phyloP scores from a whole-genome alignment of 352 stramenopile species.

The Globisporangium sylvaticum region DNA sequence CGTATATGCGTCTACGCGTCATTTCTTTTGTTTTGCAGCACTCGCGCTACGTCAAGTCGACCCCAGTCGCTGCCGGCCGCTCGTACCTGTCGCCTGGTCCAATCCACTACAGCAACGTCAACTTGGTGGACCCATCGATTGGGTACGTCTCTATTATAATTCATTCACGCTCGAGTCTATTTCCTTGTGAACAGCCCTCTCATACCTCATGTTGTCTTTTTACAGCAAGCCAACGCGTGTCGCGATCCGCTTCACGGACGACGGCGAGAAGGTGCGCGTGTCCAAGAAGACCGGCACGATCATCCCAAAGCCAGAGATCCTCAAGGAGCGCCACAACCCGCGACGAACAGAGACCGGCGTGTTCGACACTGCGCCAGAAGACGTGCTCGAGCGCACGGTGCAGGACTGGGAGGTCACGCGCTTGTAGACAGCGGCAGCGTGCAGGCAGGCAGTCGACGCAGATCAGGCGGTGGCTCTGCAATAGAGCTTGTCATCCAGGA shows the following conservation, averaged over 20 bases:
- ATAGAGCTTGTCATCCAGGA: neutral
- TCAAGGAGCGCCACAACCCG: slow-evolving; percentile 85
- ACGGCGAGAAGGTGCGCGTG: slow-evolving; percentile 93
- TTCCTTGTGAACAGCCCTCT: neutral
- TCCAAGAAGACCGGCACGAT: slow-evolving; percentile 94
- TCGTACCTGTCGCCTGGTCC: slow-evolving; percentile 79
- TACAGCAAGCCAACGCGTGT: slow-evolving; percentile 69
- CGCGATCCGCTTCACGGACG: slow-evolving; percentile 83
- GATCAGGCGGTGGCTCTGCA: neutral
- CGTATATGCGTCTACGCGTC: neutral
- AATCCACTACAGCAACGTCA: slow-evolving; percentile 88
- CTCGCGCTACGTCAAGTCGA: slow-evolving; percentile 82
- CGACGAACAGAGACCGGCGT: slow-evolving; percentile 80
- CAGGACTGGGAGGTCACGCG: slow-evolving; percentile 72
- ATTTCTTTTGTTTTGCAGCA: slow-evolving; percentile 22
- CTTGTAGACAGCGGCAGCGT: slow-evolving; percentile 30
- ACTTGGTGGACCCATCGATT: slow-evolving; percentile 78
- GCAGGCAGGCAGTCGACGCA: neutral
- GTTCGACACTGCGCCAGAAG: slow-evolving; percentile 75
- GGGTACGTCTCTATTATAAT: slow-evolving; percentile 21
- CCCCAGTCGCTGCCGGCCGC: slow-evolving; percentile 54
- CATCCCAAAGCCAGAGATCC: slow-evolving; percentile 91
- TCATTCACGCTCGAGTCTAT: neutral
- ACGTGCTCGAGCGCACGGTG: slow-evolving; percentile 78
- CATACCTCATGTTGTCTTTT: neutral